These are phyloP conservation scores for Castanea mollissima DNA, from an alignment of 306 rosid species.

Conservation along the genomic window DNA sequence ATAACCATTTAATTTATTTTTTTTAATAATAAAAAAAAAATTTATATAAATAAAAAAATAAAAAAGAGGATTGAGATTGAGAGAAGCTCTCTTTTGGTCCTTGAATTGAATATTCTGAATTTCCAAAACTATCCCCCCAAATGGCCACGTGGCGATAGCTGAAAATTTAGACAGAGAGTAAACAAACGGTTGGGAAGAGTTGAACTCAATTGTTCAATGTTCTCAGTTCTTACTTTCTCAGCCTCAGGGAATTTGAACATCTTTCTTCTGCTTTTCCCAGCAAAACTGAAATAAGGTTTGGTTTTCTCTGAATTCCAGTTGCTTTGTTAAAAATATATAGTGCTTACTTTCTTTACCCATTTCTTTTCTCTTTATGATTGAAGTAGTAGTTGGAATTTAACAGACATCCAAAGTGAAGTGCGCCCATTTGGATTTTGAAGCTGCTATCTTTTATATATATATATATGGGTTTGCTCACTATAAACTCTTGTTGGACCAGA, in stretches of 20 bases:
- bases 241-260: too few species aligned
- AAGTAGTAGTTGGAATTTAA: not conserved
- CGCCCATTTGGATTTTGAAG: not conserved
- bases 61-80: too few species aligned
- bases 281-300: not conserved
- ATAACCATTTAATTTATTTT: too few species aligned
- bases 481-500: constrained; percentile 14
- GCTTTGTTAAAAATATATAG: not conserved
- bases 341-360: too few species aligned
- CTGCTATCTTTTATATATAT: not conserved
- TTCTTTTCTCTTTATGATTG: not conserved
- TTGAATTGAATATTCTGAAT: not conserved
- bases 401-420: not conserved
- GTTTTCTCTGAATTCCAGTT: constrained; percentile 5
- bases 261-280: not conserved
- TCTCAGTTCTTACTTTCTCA: too few species aligned
- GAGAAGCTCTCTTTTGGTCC: too few species aligned
- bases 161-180: not conserved
- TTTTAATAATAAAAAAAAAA: too few species aligned
- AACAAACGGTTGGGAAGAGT: not conserved
- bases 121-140: not conserved
- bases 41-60: too few species aligned
- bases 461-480: constrained; percentile 29
- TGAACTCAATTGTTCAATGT: too few species aligned
- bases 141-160: not conserved